phyloP scores from a whole-genome alignment of 371 early-diverging fungal genomes.

The Mucor irregularis region DNA sequence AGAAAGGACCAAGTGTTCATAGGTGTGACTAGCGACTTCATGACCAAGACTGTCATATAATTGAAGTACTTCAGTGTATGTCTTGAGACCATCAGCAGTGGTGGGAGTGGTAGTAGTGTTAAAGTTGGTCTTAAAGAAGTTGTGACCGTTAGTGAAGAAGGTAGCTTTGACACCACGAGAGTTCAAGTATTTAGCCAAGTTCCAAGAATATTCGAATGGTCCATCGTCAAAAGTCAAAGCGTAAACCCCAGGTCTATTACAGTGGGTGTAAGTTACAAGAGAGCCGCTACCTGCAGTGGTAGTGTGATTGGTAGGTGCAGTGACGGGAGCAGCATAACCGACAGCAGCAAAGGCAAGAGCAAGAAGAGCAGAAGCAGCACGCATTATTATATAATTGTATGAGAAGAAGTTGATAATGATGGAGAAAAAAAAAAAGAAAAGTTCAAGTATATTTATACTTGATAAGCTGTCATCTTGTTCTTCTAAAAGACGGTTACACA shows the following conservation, averaged over 20 bases:
- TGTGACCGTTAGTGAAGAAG: slow-evolving; percentile 65
- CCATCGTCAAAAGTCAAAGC: slow-evolving; percentile 39
- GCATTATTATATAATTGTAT: neutral
- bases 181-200: slow-evolving; percentile 17
- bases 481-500: too few species aligned
- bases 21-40: slow-evolving; percentile 32
- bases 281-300: neutral
- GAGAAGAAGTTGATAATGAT: too few species aligned
- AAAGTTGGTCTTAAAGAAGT: slow-evolving; percentile 9
- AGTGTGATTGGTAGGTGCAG: neutral
- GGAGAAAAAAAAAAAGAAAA: neutral
- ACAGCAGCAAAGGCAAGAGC: slow-evolving; percentile 6
- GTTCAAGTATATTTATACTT: too few species aligned
- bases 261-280: slow-evolving; percentile 2
- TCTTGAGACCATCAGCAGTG: slow-evolving; percentile 16
- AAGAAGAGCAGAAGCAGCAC: neutral
- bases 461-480: too few species aligned
- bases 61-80: slow-evolving; percentile 19
- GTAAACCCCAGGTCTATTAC: slow-evolving; percentile 21
- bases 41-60: slow-evolving; percentile 19
- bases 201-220: slow-evolving; percentile 22
- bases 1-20: slow-evolving; percentile 8
- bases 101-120: neutral
- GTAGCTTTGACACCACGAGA: slow-evolving; percentile 43
- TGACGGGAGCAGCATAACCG: slow-evolving; percentile 5